These are phyloP conservation scores for Acanthamoeba triangularis DNA, from an alignment of 208 protist genomes.

Conservation along the genomic window DNA sequence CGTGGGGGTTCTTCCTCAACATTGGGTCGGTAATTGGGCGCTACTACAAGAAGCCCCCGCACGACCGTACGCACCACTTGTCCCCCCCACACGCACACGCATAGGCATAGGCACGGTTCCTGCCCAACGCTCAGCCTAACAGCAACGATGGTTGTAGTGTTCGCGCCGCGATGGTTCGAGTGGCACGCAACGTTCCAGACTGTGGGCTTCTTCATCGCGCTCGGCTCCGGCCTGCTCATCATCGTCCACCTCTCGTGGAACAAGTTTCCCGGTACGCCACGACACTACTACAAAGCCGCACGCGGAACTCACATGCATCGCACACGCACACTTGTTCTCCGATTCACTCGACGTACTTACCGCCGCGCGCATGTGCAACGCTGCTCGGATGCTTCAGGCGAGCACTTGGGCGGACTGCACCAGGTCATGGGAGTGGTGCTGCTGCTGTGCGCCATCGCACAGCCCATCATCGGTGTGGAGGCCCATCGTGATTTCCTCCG, in stretches of 20 bases:
- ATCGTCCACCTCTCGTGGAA: slow-evolving; percentile 56
- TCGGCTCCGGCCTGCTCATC: slow-evolving; percentile 29
- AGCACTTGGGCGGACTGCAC: slow-evolving; percentile 31
- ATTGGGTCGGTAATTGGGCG: slow-evolving; percentile 58
- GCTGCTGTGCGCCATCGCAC: slow-evolving; percentile 40
- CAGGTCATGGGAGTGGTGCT: slow-evolving; percentile 29
- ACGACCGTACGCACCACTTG: not conserved
- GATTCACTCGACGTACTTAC: not conserved
- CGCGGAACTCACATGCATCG: not conserved
- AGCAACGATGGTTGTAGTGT: slow-evolving; percentile 18
- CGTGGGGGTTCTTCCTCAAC: slow-evolving; percentile 72
- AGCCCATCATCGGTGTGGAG: slow-evolving; percentile 53
- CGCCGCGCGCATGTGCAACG: not conserved
- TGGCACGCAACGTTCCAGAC: slow-evolving; percentile 59
- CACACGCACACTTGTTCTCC: not conserved
- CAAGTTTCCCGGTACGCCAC: not conserved
- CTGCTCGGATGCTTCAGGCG: not conserved
- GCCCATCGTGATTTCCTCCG: slow-evolving; percentile 66
- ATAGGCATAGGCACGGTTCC: not conserved
- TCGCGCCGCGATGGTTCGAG: slow-evolving; percentile 45
- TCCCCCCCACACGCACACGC: not conserved
- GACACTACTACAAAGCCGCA: not conserved
- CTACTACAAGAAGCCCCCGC: slow-evolving; percentile 66
- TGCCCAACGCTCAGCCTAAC: too few relatives aligned
- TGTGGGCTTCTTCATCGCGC: slow-evolving; percentile 26